Evolutionary conservation across 1,139 yeast genomes (phyloP), one percentile per base, ranked within the genome.

Genomic region (Scheffersomyces parashehatae): DNA sequence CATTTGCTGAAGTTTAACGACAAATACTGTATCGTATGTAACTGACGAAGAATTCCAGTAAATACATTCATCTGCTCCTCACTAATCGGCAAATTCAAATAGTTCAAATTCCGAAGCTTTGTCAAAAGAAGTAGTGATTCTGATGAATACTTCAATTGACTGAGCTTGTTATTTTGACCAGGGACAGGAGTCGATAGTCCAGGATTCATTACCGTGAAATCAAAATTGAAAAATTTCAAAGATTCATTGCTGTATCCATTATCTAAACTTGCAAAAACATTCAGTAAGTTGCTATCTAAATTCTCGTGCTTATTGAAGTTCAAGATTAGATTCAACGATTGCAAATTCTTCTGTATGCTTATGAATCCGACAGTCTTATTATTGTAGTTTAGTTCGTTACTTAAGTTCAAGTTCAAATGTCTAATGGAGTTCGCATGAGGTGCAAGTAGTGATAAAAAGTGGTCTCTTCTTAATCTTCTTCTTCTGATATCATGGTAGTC

Each of bases 351-450:
- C 3, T 38, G 32, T 1, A 30, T 26, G 10, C 6, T 20, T 8
- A 58, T 30, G 37, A 59, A 52, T 6, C 39, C 38, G 12, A 45
- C 44, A 7, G 53, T 40, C 29, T 47, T 43, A n/a, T 45, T 40
- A 38, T 58, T 57, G 40, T 49, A 44, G 36, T 49, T 46, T 4
- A 57, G 52, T 28, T 55, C 55, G 41, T 62, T 62, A n/a, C 42
- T 30, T 7, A 61, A 32, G 32, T 55, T 48, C 26, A 63, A 35
- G 12, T 53, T 51, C 26, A 60, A 36, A 11, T 41, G 42, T 26
- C 44, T 37, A 16, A 59, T 41, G 20, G 41, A 41, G 4, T 35
- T 36, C 29, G 57, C 36, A 16, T 42, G 39, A 0, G 58, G 54
- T 1, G 45, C 40, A 30, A 51, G 38, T 2, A 28, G 31, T 15